Evolutionary conservation across 257 asterid genomes (phyloP).

Genomic region (Nicotiana benthamiana): DNA sequence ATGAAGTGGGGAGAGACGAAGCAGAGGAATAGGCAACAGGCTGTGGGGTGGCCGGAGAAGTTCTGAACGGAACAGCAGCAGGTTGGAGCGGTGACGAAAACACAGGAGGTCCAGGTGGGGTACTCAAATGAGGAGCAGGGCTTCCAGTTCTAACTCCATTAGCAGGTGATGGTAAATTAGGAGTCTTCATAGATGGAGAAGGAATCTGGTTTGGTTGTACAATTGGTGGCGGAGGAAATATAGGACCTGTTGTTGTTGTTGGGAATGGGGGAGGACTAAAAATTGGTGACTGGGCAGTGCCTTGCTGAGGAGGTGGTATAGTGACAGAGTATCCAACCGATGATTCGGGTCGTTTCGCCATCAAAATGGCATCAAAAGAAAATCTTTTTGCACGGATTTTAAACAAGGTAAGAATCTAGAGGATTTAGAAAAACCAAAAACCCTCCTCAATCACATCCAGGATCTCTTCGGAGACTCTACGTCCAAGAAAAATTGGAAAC

Average conservation of each 20-base stretch:
- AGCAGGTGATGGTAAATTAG: constrained; percentile 51
- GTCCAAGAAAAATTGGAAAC: background rate
- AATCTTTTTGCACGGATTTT: background rate
- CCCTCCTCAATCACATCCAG: constrained; percentile 4
- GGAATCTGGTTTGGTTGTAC: constrained; percentile 56
- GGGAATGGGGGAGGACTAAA: constrained; percentile 39
- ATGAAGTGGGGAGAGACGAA: constrained; percentile 74
- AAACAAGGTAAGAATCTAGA: constrained; percentile 2
- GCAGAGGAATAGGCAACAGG: constrained; percentile 70
- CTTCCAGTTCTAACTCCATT: constrained; percentile 57
- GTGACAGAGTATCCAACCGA: constrained; percentile 35
- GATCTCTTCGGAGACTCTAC: background rate
- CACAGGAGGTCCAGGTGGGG: constrained; percentile 98
- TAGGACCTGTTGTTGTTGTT: constrained; percentile 42
- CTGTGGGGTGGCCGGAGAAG: constrained; percentile 96
- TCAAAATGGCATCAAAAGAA: constrained; percentile 9
- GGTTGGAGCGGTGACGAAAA: constrained; percentile 93
- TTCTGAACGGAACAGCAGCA: constrained; percentile 91
- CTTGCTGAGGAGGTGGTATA: constrained; percentile 17
- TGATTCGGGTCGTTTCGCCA: constrained; percentile 57
- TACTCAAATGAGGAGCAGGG: constrained; percentile 68
- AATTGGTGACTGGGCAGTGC: constrained; percentile 13
- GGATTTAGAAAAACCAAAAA: background rate
- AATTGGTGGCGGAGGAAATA: constrained; percentile 53
- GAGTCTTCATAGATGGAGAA: constrained; percentile 59